A percentile compares a stretch with the other conserved stretches of the same genome.
phyloP scores from a whole-genome alignment of 495 filamentous ascomycete genomes.

The Tuber calosporum region DNA sequence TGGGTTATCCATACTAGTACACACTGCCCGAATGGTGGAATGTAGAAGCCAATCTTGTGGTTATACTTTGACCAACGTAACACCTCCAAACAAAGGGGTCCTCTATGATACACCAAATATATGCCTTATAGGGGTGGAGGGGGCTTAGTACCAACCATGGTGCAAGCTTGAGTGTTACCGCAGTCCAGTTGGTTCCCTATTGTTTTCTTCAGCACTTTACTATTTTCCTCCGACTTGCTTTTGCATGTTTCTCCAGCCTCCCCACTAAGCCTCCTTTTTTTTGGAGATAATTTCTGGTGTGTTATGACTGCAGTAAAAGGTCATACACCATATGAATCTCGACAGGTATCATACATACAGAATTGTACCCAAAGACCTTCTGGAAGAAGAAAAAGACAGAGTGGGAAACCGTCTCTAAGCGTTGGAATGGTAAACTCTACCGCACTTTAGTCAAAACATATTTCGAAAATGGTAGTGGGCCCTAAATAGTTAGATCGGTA shows the following conservation, averaged over 20 bases:
- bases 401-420: background rate
- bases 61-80: too few relatives aligned
- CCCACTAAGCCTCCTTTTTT: background rate
- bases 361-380: background rate
- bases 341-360: background rate
- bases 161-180: background rate
- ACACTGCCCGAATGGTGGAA: background rate
- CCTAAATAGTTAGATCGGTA: background rate
- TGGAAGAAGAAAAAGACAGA: background rate
- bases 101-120: background rate
- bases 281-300: background rate
- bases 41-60: background rate
- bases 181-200: background rate
- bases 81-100: too few relatives aligned
- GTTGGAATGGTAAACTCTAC: background rate
- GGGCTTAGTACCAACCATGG: background rate
- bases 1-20: background rate
- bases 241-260: background rate
- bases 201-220: background rate
- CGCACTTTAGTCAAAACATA: background rate
- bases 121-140: background rate
- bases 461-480: background rate
- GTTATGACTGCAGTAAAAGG: background rate
- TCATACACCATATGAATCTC: background rate
- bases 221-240: background rate